Base-by-base conservation (phyloP, 2,329 filamentous ascomycete genomes). In the Simplicillium aogashimaense region DNA sequence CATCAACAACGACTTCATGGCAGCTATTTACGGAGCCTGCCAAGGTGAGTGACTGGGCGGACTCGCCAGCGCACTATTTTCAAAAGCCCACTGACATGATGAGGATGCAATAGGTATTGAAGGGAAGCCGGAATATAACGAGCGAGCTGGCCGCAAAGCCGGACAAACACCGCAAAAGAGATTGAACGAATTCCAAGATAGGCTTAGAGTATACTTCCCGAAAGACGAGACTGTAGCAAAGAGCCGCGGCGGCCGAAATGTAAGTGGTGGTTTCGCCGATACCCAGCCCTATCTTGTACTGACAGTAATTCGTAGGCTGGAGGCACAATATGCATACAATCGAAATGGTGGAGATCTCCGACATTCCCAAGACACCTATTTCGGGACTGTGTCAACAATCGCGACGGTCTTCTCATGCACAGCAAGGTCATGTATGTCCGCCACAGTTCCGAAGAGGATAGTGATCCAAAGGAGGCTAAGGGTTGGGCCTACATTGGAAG, bases 401-500 rank as follows among this genome's bases (percentile, higher is more conserved):
- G 89, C 29, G 50, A 63, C 3, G 85, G 86, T 1, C 57, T 95
- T 16, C 65, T 98, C 46, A 86, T 94, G 67, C 92, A 98, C 61
- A 94, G 78, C 62, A 98, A 98, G 65, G 68, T 87, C 48, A 63
- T 79, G 40, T 65, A 76, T 38, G 73, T 75, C 17, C 64, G 65
- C 16, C 36, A 45, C 34, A 20, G 20, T 14, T 40, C 44, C 17
- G 37, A 29, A 8, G 38, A 38, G 8, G 36, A 37, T 34, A 17
- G 47, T 25, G 20, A 25, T 25, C 20, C 9, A 25, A 25, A 53
- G 40, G 45, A 50, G 29, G 50, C 53, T 38, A 41, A 46, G 43
- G 78, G 79, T 4, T 97, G 86, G 82, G 82, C 75, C 2, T 97
- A 97, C 54, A 64, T 95, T 30, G 92, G 92, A 13, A 94, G 86